Evolutionary conservation across 1,139 yeast species (phyloP), one percentile per base, ranked within the genome.

Genomic region (Yamadazyma buinensis): DNA sequence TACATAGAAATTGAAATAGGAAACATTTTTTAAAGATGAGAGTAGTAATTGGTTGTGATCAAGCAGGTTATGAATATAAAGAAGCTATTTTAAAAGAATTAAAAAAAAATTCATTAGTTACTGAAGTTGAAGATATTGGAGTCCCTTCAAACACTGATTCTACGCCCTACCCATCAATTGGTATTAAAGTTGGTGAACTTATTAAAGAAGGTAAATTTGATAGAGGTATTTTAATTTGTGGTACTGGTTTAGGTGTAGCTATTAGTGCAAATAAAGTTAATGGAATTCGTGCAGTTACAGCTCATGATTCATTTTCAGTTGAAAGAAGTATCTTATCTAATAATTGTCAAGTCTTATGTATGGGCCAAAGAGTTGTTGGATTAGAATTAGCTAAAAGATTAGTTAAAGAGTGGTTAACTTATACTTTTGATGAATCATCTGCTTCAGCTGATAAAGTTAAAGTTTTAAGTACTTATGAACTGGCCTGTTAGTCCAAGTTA

Each of bases 321-420:
- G 75, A 68, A 44, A 52, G 75, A 38, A 58, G 67, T 28, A 65
- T 68, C 28, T 53, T 66, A 26, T 58, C 67, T 15, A 68, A 68
- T 44, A 54, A 68, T 42, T 61, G 68, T 40, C 75, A 68, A 43
- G 57, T 68, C 5, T 55, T 68, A 37, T 68, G 75, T 46, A 64
- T 68, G 72, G 75, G 75, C 1, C 67, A 68, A 47, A 52, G 75
- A 38, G 74, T 67, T n/a, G 54, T 68, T 32, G 74, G 75, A 2
- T 37, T 65, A 14, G 71, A 68, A 43, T 55, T 68, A 23, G 73
- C 73, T 10, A 51, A 61, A 38, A 54, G 74, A 42, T 51, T 68
- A 34, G 73, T 56, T 20, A 55, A 54, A 32, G 75, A 68, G 42
- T 68, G 74, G 74, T 43, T 68, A 26, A 54, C 62, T 3, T 68